Conservation (phyloP, 306 rosid species). For the apple (Malus domestica) region ASM211411v1 NC_041795.1:3408001-3408500, state of each 20-base stretch:
- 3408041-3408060: slow-evolving; percentile 19
- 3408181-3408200: neutral
- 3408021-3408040: neutral
- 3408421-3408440: too few species aligned
- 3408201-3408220: neutral
- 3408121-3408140: neutral
- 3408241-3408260: neutral
- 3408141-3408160: neutral
- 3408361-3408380: neutral
- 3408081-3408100: neutral
- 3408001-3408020: neutral
- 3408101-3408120: neutral
- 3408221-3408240: neutral
- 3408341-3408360: neutral
- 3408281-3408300: neutral
- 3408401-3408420: too few species aligned
- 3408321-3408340: too few species aligned
- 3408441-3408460: too few species aligned
- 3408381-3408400: neutral
- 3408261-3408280: neutral
- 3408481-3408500: too few species aligned
- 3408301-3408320: too few species aligned
- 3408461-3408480: too few species aligned
- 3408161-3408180: neutral
- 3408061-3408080: slow-evolving; percentile 23